phyloP scores from a whole-genome alignment of 768 basidiomycete species.

The Xerocomus spinulosus region DNA sequence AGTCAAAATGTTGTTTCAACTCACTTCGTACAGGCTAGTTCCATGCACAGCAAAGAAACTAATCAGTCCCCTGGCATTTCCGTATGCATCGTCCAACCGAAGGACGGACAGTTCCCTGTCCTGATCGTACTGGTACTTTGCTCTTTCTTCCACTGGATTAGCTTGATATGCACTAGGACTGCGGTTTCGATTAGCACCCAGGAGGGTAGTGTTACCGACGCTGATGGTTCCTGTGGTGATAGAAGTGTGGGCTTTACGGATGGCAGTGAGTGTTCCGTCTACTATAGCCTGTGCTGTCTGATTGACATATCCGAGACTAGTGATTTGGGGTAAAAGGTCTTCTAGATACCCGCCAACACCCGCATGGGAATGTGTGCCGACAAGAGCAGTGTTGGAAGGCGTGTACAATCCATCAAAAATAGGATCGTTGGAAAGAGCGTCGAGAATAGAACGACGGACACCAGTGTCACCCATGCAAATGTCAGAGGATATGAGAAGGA shows the following conservation, averaged over 20 bases:
- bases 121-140: slow-evolving; percentile 61
- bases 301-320: slow-evolving; percentile 67
- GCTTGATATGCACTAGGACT: slow-evolving; percentile 73
- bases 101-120: slow-evolving; percentile 72
- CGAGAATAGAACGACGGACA: slow-evolving; percentile 63
- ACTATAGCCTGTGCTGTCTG: slow-evolving; percentile 72
- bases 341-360: slow-evolving; percentile 79
- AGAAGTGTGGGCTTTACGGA: slow-evolving; percentile 60
- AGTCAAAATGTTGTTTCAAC: not conserved
- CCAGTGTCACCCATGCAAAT: slow-evolving; percentile 82
- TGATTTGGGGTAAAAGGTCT: slow-evolving; percentile 73
- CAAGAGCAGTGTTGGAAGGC: slow-evolving; percentile 68
- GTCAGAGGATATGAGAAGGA: slow-evolving; percentile 79
- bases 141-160: slow-evolving; percentile 68
- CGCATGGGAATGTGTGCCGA: slow-evolving; percentile 69
- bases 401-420: slow-evolving; percentile 63
- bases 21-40: slow-evolving; percentile 71
- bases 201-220: slow-evolving; percentile 64
- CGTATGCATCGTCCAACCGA: slow-evolving; percentile 55
- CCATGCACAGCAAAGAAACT: slow-evolving; percentile 79
- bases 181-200: slow-evolving; percentile 68
- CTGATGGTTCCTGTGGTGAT: slow-evolving; percentile 56
- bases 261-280: slow-evolving; percentile 62
- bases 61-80: slow-evolving; percentile 59
- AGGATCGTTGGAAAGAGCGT: slow-evolving; percentile 42